Percentiles rank a stretch among this genome's conserved stretches.
Evolutionary conservation across 805 yeast genomes (phyloP).

Genomic region (Lipomyces sp.): DNA sequence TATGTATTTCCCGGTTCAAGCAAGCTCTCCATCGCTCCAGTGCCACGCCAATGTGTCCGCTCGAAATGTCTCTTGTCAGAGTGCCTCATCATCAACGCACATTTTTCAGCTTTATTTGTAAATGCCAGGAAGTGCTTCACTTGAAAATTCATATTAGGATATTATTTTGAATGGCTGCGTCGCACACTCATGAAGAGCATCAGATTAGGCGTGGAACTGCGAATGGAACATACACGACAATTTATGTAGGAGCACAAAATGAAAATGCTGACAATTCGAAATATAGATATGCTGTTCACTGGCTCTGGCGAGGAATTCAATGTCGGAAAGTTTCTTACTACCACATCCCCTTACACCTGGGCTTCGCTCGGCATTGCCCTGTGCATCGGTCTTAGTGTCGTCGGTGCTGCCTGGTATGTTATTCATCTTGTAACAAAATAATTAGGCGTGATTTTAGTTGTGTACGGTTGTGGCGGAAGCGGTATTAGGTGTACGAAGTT

Average conservation of each 20-base stretch:
- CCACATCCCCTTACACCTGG: slow-evolving; percentile 96
- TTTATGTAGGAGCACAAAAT: neutral
- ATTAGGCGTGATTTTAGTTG: neutral
- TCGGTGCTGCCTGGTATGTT: slow-evolving; percentile 92
- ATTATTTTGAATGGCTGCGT: neutral
- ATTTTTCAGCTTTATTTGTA: neutral
- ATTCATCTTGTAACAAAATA: neutral
- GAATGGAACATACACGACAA: neutral
- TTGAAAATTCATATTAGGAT: neutral
- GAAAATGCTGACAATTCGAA: slow-evolving; percentile 4
- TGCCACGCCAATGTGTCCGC: neutral
- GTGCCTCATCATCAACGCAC: neutral
- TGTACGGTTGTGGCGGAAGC: neutral
- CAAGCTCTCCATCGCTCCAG: neutral
- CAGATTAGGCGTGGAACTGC: neutral
- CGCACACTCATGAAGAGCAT: neutral
- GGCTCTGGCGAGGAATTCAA: slow-evolving; percentile 92
- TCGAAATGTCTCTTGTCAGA: neutral
- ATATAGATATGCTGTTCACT: slow-evolving; percentile 70
- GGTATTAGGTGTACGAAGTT: neutral
- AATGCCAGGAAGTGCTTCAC: neutral
- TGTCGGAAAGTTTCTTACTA: slow-evolving; percentile 82
- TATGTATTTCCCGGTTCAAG: slow-evolving; percentile 35
- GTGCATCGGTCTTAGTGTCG: slow-evolving; percentile 92
- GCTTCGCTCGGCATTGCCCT: slow-evolving; percentile 85